These are phyloP conservation scores for Acaromyces ingoldii DNA, from an alignment of 1,284 basidiomycete genomes.

Conservation along the genomic window DNA sequence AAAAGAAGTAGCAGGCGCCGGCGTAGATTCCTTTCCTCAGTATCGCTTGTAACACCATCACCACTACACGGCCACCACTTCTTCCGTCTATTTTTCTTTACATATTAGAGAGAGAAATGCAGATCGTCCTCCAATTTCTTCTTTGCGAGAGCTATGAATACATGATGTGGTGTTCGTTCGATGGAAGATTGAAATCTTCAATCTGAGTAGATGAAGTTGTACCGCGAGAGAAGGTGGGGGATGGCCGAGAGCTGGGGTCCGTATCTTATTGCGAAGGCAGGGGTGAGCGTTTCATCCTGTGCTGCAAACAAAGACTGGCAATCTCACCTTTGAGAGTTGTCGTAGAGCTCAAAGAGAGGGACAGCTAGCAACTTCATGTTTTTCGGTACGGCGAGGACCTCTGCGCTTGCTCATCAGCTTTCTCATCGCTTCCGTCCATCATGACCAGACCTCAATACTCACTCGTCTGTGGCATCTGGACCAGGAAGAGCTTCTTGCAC, in stretches of 20 bases:
- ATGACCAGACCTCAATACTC: constrained; percentile 50
- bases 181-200: not conserved
- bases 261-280: constrained; percentile 55
- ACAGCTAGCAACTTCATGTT: constrained; percentile 95
- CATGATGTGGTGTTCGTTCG: no score
- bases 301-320: not conserved
- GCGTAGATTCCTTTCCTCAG: not conserved
- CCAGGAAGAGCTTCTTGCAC: constrained; percentile 91
- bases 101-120: no score
- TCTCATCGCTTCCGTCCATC: not conserved
- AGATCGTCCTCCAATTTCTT: no score
- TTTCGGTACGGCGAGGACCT: constrained; percentile 89
- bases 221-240: constrained; percentile 86
- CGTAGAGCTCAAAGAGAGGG: constrained; percentile 92
- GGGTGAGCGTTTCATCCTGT: not conserved
- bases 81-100: no score
- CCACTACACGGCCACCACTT: no score
- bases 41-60: not conserved
- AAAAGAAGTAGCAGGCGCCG: constrained; percentile 14
- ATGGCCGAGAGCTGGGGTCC: constrained; percentile 90
- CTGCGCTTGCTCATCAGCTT: no score
- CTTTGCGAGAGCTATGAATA: no score
- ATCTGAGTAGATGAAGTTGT: constrained; percentile 51
- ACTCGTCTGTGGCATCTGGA: constrained; percentile 92
- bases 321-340: constrained; percentile 77